Conservation (phyloP, 495 filamentous ascomycete genomes). For the Pyrenula massariospora region DNA sequence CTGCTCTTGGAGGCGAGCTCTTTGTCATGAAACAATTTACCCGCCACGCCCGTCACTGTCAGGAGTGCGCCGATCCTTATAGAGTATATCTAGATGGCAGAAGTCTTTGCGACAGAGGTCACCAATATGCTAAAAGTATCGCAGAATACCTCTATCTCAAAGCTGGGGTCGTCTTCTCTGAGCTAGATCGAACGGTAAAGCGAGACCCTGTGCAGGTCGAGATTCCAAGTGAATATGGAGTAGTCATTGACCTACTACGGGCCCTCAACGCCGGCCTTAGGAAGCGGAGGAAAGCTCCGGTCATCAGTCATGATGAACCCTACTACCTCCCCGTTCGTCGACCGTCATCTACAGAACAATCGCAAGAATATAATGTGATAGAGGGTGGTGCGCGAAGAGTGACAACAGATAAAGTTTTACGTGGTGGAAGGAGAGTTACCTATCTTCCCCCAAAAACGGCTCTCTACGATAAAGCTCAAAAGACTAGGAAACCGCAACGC, state of each 20-base stretch:
- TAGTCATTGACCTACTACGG: constrained; percentile 29
- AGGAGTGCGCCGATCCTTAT: constrained; percentile 26
- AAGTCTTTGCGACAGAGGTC: constrained; percentile 36
- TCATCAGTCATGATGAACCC: constrained; percentile 30
- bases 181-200: constrained; percentile 30
- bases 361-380: not conserved
- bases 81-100: constrained; percentile 18
- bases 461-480: constrained; percentile 26
- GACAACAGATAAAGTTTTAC: not conserved
- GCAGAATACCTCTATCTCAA: constrained; percentile 35
- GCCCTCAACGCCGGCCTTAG: constrained; percentile 35
- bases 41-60: constrained; percentile 26
- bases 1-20: constrained; percentile 11
- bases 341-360: not conserved
- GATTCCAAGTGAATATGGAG: constrained; percentile 27
- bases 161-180: constrained; percentile 33
- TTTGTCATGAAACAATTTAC: constrained; percentile 19
- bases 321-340: constrained; percentile 25
- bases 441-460: constrained; percentile 23
- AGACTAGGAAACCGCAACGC: not conserved
- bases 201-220: constrained; percentile 30
- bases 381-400: not conserved
- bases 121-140: constrained; percentile 31
- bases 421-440: not conserved
- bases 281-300: constrained; percentile 7